phyloP scores from a whole-genome alignment of 495 filamentous ascomycete genomes.

The Lepraria neglecta region DNA sequence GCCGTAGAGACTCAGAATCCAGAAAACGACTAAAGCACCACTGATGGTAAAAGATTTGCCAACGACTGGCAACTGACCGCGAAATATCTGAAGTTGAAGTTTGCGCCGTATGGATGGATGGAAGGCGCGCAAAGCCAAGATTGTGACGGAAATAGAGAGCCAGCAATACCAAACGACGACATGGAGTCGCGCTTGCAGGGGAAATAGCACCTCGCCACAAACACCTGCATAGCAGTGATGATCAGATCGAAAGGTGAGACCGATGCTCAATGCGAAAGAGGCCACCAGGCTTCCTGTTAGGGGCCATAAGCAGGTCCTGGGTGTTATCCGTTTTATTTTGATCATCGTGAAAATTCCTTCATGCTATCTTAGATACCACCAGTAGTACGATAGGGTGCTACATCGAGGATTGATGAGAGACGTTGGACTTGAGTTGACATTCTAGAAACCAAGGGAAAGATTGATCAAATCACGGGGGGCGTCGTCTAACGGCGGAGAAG shows the following conservation, averaged over 20 bases:
- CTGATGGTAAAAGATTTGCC: slow-evolving; percentile 27
- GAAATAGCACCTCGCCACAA: slow-evolving; percentile 34
- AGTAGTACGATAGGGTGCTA: not conserved
- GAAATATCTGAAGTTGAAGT: slow-evolving; percentile 22
- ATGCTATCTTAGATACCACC: not conserved
- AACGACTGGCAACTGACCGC: slow-evolving; percentile 27
- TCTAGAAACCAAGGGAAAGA: not conserved
- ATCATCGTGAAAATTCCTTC: not conserved
- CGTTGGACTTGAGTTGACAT: not conserved
- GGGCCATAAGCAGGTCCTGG: slow-evolving; percentile 35
- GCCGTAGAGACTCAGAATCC: slow-evolving; percentile 30
- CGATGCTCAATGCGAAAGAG: slow-evolving; percentile 33
- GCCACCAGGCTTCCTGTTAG: slow-evolving; percentile 28
- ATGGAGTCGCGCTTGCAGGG: slow-evolving; percentile 33
- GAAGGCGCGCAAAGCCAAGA: slow-evolving; percentile 31
- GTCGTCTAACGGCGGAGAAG: not conserved
- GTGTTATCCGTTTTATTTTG: slow-evolving; percentile 26
- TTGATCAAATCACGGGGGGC: not conserved
- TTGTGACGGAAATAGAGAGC: slow-evolving; percentile 30
- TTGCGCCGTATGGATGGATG: slow-evolving; percentile 28
- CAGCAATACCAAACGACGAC: slow-evolving; percentile 34
- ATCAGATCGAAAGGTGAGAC: slow-evolving; percentile 33
- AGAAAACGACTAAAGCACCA: slow-evolving; percentile 26
- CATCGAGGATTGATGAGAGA: not conserved
- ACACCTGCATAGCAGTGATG: slow-evolving; percentile 34